Evolutionary conservation across 495 filamentous ascomycete genomes (phyloP), one percentile per base, ranked within the genome.

Genomic region (Symbiotaphrina buchneri): DNA sequence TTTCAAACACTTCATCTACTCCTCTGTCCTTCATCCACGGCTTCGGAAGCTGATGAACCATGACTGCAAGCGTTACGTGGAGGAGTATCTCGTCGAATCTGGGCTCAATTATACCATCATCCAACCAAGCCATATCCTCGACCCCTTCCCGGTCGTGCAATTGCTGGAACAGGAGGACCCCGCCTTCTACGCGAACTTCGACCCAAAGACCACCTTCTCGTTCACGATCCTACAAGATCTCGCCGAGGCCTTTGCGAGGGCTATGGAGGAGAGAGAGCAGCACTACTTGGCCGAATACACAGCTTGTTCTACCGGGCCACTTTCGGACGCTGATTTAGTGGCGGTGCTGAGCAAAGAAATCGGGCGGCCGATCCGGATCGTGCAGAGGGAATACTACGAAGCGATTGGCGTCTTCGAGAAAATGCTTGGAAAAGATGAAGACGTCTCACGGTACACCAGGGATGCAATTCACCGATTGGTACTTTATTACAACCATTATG

Each of bases 11-110:
- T 48, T 51, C 26, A 40, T 52, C 16, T 44, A 34, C 37, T 39
- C 37, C 4, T 37, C 33, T 25, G 47, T 49, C 18, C 39, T 53
- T 2, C 17, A 41, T 10, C 43, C 50, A 3, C 46, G 45, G 36
- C 35, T 46, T n/a, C 36, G 43, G n/a, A 49, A 46, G 11, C 43
- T 50, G 21, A 31, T 51, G 28, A 40, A 53, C 17, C 51, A 53
- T 23, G 49, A 50, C 34, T 34, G 27, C 32, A 54, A 54, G 34
- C 34, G 49, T 22, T 39, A 43, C 26, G 32, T 53, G 20, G 51
- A 54, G 31, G 51, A 53, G 32, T 28, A 37, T 2, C 37, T 55
- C 6, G 36, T 47, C 14, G 37, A 47, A 19, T 40, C 35, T 23
- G 34, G 34, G 5, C 37, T 52, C 10, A 37, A 44, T 27, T 55